Base-by-base conservation (phyloP, 768 basidiomycete genomes). In the Phlegmacium glaucopus region DNA sequence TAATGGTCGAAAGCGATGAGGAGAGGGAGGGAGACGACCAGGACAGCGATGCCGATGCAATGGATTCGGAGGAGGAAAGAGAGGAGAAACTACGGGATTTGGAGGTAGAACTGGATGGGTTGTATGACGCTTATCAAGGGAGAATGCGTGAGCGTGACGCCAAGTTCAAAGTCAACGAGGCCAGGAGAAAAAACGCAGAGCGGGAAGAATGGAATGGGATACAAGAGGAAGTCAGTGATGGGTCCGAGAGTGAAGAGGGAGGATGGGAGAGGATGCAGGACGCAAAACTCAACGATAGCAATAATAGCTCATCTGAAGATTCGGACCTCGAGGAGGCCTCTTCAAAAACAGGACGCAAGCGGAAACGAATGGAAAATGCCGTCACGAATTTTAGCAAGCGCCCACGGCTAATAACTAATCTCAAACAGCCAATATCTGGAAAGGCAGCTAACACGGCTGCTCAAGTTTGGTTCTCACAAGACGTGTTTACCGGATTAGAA, bases 391-490 rank as follows among this genome's bases (percentile, higher is more conserved):
- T 61, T 36, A 66, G 66, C 29, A 86, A 86, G 63, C 79, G 78
- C 42, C 63, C 67, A 15, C 76, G 78, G 35, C 67, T 87, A 11
- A 61, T 81, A 30, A 72, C 76, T 2, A 71, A 75, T 27, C 69
- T 80, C 28, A 71, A 72, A 16, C 65, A 62, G 29, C 67, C 72
- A 0, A 61, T 66, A 50, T 45, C 56, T 11, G 42, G 46, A 13
- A 51, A 63, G 15, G 56, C 61, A 1, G 60, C 68, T 11, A 59
- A 76, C 55, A 77, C 77, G 39, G 75, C 83, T 38, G 80, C 93
- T 2, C 78, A 86, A 56, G 63, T 97, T n/a, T 99, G 96, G 96
- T 99, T 97, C 69, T 85, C 88, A 54, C 95, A 96, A 66, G 87
- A 88, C 42, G 67, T 96, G 37, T 99, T 99, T 74, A 77, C 82